Evolutionary conservation across 805 yeast species (phyloP).

Genomic region (Vanderwaltozyma tropicalis): DNA sequence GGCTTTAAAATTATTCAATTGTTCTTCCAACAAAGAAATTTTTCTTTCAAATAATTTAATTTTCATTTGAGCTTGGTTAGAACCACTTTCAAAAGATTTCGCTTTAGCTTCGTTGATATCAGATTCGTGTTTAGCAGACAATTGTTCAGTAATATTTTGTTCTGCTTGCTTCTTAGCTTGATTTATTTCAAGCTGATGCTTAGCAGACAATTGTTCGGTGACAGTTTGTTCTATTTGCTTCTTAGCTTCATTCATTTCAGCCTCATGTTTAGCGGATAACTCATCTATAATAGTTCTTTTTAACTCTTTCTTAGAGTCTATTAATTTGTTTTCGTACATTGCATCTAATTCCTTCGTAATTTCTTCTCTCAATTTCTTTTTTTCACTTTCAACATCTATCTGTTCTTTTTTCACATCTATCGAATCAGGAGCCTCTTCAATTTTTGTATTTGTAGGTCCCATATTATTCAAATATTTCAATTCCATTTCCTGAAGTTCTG

Average conservation of each 20-base stretch:
- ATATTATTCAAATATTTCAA: too few relatives aligned
- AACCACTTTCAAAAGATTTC: constrained; percentile 24
- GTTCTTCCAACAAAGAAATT: constrained; percentile 21
- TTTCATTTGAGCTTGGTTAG: constrained; percentile 24
- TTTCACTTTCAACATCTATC: too few relatives aligned
- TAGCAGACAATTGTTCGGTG: too few relatives aligned
- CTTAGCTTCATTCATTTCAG: constrained; percentile 31
- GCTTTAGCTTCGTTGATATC: constrained; percentile 30
- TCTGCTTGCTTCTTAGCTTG: too few relatives aligned
- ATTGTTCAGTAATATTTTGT: too few relatives aligned
- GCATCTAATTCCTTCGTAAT: constrained; percentile 6
- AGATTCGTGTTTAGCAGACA: constrained; percentile 14
- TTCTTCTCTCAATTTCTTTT: constrained; percentile 7
- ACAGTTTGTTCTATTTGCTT: too few relatives aligned
- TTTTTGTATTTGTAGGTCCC: too few relatives aligned
- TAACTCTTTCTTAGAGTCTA: too few relatives aligned
- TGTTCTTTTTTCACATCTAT: too few relatives aligned
- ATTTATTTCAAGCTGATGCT: too few relatives aligned
- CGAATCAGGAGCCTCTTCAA: too few relatives aligned
- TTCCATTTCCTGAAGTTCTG: too few relatives aligned
- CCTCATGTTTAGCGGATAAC: constrained; percentile 15
- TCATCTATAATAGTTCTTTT: constrained; percentile 16
- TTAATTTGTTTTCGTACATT: constrained; percentile 6
- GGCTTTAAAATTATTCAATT: constrained; percentile 12
- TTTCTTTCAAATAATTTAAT: constrained; percentile 23